Evolutionary conservation across 2,329 filamentous ascomycete genomes (phyloP), one percentile per base, ranked within the genome.

Genomic region (Pseudogymnoascus sp.): DNA sequence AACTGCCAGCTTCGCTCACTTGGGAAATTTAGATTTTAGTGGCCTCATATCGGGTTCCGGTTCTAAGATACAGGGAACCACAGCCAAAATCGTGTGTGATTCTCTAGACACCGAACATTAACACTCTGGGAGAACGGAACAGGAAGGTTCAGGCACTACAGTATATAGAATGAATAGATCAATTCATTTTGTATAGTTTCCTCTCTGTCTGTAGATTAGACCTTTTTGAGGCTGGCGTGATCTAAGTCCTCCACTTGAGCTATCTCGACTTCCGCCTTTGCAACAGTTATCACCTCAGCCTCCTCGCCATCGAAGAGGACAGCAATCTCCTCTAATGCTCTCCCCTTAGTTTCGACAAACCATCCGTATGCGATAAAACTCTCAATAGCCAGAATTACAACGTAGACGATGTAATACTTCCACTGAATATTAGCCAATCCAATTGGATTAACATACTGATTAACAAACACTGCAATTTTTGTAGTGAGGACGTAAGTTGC

Each of bases 401-500:
- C 65, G 18, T 66, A 69, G 63, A 77, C 70, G 29, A 75, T 69
- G 65, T 76, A 76, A 62, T 73, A 76, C 63, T 71, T 74, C 73
- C 74, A 76, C 7, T 69, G 69, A 29, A 76, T 70, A n/a, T 67
- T 69, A 8, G 67, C 60, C 23, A 76, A 68, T 2, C 68, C 71
- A 61, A 74, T 71, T 8, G 73, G 74, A 64, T 75, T 76, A 64
- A 75, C 72, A 59, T 74, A 75, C 6, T 74, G 69, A 21, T 73
- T 70, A 45, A 75, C 72, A 40, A 73, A 72, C 14, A 73, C 69
- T 1, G 73, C 71, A 1, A 71, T 62, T 16, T 70, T 71, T 29
- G 72, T 70, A 66, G 77, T 73, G 67, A 79, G 76, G 31, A 79
- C 74, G 31, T 77, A 75, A 16, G 81, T 68, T 2, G 78, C 71